These are phyloP conservation scores for Linum usitatissimum DNA, from an alignment of 345 rosid species.

Conservation along the genomic window DNA sequence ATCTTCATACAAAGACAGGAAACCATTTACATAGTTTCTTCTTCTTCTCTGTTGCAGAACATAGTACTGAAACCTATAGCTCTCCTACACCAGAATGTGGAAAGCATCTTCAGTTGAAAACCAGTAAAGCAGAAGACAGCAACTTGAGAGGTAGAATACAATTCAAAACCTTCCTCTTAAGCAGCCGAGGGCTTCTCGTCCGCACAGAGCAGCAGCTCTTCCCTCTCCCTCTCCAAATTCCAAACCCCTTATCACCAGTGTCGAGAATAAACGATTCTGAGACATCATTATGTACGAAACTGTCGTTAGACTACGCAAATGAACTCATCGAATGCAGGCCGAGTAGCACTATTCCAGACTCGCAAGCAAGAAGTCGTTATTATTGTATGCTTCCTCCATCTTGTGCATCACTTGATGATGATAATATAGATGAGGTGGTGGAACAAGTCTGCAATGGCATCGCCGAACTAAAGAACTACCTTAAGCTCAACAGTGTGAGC, in stretches of 20 bases:
- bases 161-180: constrained; percentile 36
- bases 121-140: constrained; percentile 1
- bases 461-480: constrained; percentile 34
- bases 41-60: constrained; percentile 21
- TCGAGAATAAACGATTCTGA: constrained; percentile 11
- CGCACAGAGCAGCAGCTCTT: constrained; percentile 45
- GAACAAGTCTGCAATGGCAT: constrained; percentile 43
- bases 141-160: constrained; percentile 16
- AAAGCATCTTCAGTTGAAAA: constrained; percentile 4
- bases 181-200: constrained; percentile 33
- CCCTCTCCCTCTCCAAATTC: constrained; percentile 8
- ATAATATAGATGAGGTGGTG: constrained; percentile 42
- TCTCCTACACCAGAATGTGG: constrained; percentile 11
- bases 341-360: constrained; percentile 29
- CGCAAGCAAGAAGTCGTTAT: constrained; percentile 18
- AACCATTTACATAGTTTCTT: background rate
- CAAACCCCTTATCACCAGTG: constrained; percentile 9
- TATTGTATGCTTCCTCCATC: constrained; percentile 17
- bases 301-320: constrained; percentile 50
- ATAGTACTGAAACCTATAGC: constrained; percentile 22
- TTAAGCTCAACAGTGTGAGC: constrained; percentile 28
- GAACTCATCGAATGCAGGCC: constrained; percentile 38
- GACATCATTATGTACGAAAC: constrained; percentile 14
- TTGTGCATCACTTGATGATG: constrained; percentile 6
- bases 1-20: too few relatives aligned